These are phyloP conservation scores for Saccharomyces cerevisiae DNA, from an alignment of 805 yeast species.

Conservation along the genomic window DNA sequence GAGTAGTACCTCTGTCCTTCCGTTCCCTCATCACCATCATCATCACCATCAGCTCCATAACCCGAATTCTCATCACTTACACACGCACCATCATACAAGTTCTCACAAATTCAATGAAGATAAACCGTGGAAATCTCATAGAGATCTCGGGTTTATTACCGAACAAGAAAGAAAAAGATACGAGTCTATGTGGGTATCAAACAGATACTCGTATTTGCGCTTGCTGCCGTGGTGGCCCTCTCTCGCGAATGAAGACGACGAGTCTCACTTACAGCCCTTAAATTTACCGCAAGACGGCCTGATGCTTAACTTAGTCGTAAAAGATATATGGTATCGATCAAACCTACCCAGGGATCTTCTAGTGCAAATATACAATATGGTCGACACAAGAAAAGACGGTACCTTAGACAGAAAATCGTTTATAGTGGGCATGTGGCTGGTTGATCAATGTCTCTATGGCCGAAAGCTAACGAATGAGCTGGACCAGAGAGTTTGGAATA, in stretches of 20 bases:
- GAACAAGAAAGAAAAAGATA: slow-evolving; percentile 76
- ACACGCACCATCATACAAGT: not conserved
- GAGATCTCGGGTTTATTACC: slow-evolving; percentile 42
- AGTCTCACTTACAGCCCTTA: slow-evolving; percentile 2
- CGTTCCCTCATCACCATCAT: slow-evolving; percentile 7
- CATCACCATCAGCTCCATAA: slow-evolving; percentile 8
- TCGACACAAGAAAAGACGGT: slow-evolving; percentile 61
- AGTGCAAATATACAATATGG: slow-evolving; percentile 60
- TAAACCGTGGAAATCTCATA: slow-evolving; percentile 90
- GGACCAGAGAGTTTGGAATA: slow-evolving; percentile 68
- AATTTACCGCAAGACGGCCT: slow-evolving; percentile 27
- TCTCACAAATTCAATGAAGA: slow-evolving; percentile 58
- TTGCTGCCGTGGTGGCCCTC: slow-evolving; percentile 28
- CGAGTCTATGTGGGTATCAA: slow-evolving; percentile 91
- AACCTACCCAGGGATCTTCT: slow-evolving; percentile 56
- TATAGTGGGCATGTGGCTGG: slow-evolving; percentile 94
- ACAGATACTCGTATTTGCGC: slow-evolving; percentile 56
- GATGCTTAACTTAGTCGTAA: slow-evolving; percentile 45
- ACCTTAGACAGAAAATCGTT: slow-evolving; percentile 73
- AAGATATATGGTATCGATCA: slow-evolving; percentile 75
- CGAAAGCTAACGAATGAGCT: slow-evolving; percentile 73
- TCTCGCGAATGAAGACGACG: slow-evolving; percentile 7
- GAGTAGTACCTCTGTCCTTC: slow-evolving; percentile 1
- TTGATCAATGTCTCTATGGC: slow-evolving; percentile 93
- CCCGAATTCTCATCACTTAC: not conserved